Base-by-base conservation (phyloP, 176 grass and related monocot genomes). In the Hsuehochloa calcarea region DNA sequence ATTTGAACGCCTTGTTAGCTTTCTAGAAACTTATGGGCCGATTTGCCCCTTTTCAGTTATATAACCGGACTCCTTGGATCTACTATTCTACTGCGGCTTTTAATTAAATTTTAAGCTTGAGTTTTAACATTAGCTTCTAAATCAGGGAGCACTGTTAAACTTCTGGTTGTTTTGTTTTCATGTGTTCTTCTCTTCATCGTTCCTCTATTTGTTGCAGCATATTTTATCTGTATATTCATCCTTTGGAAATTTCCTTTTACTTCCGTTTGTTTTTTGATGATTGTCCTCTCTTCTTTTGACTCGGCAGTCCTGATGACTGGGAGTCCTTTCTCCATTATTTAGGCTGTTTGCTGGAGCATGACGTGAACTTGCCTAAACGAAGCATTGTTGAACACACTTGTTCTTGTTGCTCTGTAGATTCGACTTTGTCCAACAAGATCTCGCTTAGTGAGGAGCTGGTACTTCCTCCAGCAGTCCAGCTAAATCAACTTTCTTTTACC, bases 251-350 rank as follows among this genome's bases (percentile, higher is more conserved):
- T 80, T 60, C 13, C 10, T 34, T 51, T 69, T 65, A 54, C 68
- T 72, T 81, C n/a, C 63, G 63, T 84, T 88, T 87, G 68, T 74
- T 41, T 76, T 80, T 92, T 94, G 85, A 89, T 89, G 34, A 46
- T 90, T 84, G 81, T 73, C 54, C 70, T 85, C 50, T 64, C 62
- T 86, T 88, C 43, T 78, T 92, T 92, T 97, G 77, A 81, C 72
- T 96, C 65, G 77, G 67, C 90, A 99, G 96, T 89, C 93, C 93
- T 92, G 96, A 99, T 92, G 96, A 99, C 87, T 99, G 91, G 93
- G 93, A 96, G 81, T 92, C 90, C 78, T 99, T 99, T 89, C 88
- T 94, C 80, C 88, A 91, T 89, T 99, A 99, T 91, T 90, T 99
- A 89, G 86, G 88, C 90, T 99, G 91, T 94, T 87, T 99, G 82